These are phyloP conservation scores for Daldinia childiae DNA, from an alignment of 495 filamentous ascomycete species.

Conservation along the genomic window DNA sequence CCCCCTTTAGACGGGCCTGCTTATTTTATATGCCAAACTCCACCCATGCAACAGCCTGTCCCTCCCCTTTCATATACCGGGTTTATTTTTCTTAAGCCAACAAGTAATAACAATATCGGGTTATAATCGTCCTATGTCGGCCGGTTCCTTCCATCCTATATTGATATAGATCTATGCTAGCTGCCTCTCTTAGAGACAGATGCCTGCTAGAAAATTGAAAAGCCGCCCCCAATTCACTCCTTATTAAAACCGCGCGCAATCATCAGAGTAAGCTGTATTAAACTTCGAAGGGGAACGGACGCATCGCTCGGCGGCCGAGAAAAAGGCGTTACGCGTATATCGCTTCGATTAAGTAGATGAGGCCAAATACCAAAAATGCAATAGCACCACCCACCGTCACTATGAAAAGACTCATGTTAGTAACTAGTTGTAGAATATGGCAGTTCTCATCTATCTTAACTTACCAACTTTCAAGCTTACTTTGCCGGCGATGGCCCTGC, in stretches of 20 bases:
- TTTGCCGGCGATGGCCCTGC: conserved; percentile 87
- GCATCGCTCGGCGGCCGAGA: background rate
- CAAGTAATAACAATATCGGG: conserved; percentile 6
- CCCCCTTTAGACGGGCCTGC: conserved; percentile 20
- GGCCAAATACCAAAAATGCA: conserved; percentile 88
- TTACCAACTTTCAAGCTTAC: conserved; percentile 97
- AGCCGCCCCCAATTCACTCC: conserved; percentile 4
- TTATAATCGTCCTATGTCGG: conserved; percentile 15
- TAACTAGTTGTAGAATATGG: background rate
- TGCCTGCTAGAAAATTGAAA: conserved; percentile 5
- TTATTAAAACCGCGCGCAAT: conserved; percentile 28
- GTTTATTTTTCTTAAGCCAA: conserved; percentile 4
- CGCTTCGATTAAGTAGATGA: conserved; percentile 90
- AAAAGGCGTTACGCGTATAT: conserved; percentile 61
- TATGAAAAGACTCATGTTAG: conserved; percentile 54
- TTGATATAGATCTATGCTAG: conserved; percentile 14
- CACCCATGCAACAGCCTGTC: conserved; percentile 34
- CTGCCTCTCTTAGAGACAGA: background rate
- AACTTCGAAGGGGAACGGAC: background rate
- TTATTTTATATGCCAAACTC: conserved; percentile 44
- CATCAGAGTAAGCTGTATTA: conserved; percentile 4
- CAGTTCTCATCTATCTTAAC: conserved; percentile 51
- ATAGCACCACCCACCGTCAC: conserved; percentile 94
- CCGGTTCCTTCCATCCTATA: conserved; percentile 6
- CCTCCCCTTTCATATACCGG: conserved; percentile 14